Evolutionary conservation across 2,329 filamentous ascomycete species (phyloP).

Genomic region (Pseudocercospora fuligena): DNA sequence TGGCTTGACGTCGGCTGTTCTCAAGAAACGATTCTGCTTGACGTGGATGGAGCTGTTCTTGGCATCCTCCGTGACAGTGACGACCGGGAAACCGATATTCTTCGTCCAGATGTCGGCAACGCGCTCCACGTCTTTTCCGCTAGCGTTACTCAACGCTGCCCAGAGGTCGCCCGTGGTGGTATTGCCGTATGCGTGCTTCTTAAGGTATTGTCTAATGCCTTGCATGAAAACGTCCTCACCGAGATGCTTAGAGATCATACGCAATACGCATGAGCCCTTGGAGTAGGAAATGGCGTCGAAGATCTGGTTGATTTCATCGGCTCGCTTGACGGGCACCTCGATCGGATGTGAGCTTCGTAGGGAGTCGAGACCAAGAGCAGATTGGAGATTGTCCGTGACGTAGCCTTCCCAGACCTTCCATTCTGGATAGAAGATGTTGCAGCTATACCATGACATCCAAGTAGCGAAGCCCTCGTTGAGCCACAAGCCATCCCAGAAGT

Average conservation of each 20-base stretch:
- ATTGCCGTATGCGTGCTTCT: constrained; percentile 96
- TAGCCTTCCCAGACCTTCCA: constrained; percentile 99
- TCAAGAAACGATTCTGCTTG: constrained; percentile 93
- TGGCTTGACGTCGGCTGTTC: constrained; percentile 89
- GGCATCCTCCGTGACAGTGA: constrained; percentile 80
- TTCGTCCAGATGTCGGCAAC: constrained; percentile 98
- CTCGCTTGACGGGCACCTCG: constrained; percentile 92
- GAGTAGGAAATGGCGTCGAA: constrained; percentile 98
- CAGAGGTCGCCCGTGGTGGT: constrained; percentile 90
- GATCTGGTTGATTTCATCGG: constrained; percentile 96
- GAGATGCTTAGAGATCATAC: constrained; percentile 96
- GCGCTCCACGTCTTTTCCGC: constrained; percentile 85
- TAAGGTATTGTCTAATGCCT: constrained; percentile 86
- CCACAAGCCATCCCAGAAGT: constrained; percentile 78
- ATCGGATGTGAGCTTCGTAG: constrained; percentile 94
- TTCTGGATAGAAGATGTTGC: constrained; percentile 93
- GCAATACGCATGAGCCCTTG: constrained; percentile 92
- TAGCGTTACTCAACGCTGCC: constrained; percentile 84
- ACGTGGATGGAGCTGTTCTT: constrained; percentile 75
- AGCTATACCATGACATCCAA: constrained; percentile 93
- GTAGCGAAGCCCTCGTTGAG: constrained; percentile 90
- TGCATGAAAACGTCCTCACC: constrained; percentile 93
- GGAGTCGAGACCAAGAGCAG: constrained; percentile 85
- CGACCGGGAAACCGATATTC: constrained; percentile 89
- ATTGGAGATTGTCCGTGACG: constrained; percentile 88